These are phyloP conservation scores for Kwoniella sp. DNA, from an alignment of 768 basidiomycete species.

Conservation along the genomic window DNA sequence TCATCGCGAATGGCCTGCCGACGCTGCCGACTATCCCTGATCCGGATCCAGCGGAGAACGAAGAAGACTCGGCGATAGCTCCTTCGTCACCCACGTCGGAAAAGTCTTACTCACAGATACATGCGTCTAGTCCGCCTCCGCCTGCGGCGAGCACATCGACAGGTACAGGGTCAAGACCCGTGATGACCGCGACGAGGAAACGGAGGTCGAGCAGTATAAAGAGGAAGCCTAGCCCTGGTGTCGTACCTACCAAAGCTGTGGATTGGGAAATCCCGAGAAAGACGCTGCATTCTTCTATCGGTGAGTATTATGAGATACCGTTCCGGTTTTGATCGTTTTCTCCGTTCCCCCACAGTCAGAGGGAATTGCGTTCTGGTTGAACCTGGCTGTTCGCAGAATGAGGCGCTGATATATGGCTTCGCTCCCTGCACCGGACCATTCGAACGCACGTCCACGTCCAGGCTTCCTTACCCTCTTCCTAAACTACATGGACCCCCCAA, in stretches of 20 bases:
- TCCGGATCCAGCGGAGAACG: constrained; percentile 24
- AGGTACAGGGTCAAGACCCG: constrained; percentile 23
- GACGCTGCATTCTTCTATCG: constrained; percentile 82
- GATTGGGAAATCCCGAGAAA: constrained; percentile 94
- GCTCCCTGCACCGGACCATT: not conserved
- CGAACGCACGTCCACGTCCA: constrained; percentile 50
- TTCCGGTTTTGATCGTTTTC: too few relatives aligned
- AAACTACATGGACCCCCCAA: constrained; percentile 61
- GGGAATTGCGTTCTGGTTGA: too few relatives aligned
- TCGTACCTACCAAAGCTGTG: constrained; percentile 56
- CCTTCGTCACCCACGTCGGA: not conserved
- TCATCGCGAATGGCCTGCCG: constrained; percentile 29
- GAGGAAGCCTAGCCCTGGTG: constrained; percentile 44
- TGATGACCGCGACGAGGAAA: constrained; percentile 30
- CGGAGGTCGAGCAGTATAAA: constrained; percentile 44
- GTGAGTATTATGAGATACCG: too few relatives aligned
- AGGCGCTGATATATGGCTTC: not conserved
- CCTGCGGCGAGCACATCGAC: constrained; percentile 38
- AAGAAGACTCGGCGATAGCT: not conserved
- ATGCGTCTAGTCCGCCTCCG: constrained; percentile 24
- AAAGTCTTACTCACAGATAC: not conserved
- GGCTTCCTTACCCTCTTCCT: constrained; percentile 70
- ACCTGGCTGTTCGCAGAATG: not conserved
- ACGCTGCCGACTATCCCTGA: constrained; percentile 43
- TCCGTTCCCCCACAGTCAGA: not conserved